phyloP scores from a whole-genome alignment of 208 protist genomes.

The Angomonas ambiguus region DNA sequence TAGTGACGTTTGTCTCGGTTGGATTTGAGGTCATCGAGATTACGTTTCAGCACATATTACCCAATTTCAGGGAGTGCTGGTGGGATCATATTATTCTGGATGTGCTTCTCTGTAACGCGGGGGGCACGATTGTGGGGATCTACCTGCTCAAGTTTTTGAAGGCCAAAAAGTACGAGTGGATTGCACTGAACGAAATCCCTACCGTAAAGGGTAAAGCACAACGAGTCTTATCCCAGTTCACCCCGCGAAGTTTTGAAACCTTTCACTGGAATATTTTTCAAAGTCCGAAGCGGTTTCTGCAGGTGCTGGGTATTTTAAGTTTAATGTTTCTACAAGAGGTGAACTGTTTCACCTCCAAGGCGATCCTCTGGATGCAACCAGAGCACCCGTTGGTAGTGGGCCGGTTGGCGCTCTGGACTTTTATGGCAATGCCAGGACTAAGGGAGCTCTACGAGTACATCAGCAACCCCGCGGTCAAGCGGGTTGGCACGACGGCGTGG shows the following conservation, averaged over 20 bases:
- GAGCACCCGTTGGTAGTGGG: conserved; percentile 83
- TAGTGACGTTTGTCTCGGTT: conserved; percentile 83
- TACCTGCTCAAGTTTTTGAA: conserved; percentile 51
- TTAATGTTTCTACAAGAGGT: conserved; percentile 91
- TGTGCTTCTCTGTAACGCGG: conserved; percentile 93
- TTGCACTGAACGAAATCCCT: conserved; percentile 56
- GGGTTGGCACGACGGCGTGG: conserved; percentile 89
- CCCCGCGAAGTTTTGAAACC: conserved; percentile 71
- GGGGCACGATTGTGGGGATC: conserved; percentile 92
- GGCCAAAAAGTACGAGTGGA: conserved; percentile 82
- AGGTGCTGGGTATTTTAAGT: conserved; percentile 55
- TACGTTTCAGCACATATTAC: conserved; percentile 92
- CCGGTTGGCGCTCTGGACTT: conserved; percentile 84
- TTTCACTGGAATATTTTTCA: conserved; percentile 91
- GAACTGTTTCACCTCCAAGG: conserved; percentile 96
- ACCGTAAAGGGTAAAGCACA: conserved; percentile 52
- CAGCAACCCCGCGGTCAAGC: conserved; percentile 58
- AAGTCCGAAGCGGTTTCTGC: conserved; percentile 62
- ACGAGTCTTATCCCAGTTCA: conserved; percentile 75
- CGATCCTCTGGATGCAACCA: conserved; percentile 88
- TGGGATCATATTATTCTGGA: conserved; percentile 97
- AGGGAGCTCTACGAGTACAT: conserved; percentile 94
- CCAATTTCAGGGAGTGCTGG: conserved; percentile 98
- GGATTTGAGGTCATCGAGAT: conserved; percentile 95
- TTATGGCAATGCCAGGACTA: conserved; percentile 80